phyloP scores from a whole-genome alignment of 2,329 filamentous ascomycete genomes.

The Lasiodiplodia citricola region DNA sequence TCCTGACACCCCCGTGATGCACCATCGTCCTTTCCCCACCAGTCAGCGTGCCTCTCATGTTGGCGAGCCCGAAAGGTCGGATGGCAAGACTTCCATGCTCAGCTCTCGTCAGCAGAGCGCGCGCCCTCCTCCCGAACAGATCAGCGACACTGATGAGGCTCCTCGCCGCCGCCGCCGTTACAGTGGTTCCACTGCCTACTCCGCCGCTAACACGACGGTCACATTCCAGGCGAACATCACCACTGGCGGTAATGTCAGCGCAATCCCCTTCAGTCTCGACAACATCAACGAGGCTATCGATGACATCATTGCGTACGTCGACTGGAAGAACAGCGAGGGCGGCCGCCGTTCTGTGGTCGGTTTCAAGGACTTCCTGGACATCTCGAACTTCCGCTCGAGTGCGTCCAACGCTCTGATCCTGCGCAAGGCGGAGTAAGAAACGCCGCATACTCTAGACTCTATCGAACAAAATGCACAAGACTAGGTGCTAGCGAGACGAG shows the following conservation, averaged over 20 bases:
- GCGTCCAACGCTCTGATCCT: neutral
- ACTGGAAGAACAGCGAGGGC: constrained; percentile 12
- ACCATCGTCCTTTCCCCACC: neutral
- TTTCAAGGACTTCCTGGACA: constrained; percentile 9
- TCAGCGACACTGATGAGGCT: neutral
- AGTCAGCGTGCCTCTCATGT: neutral
- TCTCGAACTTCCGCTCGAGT: neutral
- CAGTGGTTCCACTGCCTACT: neutral
- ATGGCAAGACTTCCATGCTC: neutral
- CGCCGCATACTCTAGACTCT: neutral
- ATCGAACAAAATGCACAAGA: neutral
- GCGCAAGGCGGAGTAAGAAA: neutral
- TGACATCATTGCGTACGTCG: neutral
- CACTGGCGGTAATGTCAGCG: neutral
- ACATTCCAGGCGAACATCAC: constrained; percentile 6
- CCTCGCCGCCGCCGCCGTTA: neutral
- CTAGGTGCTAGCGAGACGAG: neutral
- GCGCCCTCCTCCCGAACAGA: no score
- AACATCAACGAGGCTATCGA: constrained; percentile 4
- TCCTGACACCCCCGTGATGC: neutral
- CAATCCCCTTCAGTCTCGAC: constrained; percentile 4
- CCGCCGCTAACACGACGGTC: neutral
- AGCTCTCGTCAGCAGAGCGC: neutral
- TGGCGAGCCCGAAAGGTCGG: neutral
- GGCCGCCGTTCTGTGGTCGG: neutral